A percentile compares a stretch with the other conserved stretches of the same genome.
These are phyloP conservation scores for Quercus agrifolia DNA, from an alignment of 306 rosid genomes.

Conservation along the genomic window DNA sequence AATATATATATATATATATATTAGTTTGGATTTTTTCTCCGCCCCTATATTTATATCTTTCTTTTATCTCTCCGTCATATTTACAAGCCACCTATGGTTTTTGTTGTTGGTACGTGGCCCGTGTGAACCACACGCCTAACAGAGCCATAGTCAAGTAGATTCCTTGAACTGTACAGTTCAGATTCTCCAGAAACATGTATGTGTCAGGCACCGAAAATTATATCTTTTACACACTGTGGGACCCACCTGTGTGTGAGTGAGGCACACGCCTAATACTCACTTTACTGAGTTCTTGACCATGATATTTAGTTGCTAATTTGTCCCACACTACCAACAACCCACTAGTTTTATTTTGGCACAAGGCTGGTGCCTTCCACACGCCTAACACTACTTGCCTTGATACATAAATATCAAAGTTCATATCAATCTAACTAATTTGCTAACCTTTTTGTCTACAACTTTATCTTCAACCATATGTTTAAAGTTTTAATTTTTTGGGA, in stretches of 20 bases:
- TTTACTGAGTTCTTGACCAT: background rate
- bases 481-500: too few species aligned
- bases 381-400: background rate
- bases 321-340: background rate
- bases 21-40: too few species aligned
- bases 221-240: too few species aligned
- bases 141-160: background rate
- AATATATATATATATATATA: too few species aligned
- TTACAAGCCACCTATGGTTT: background rate
- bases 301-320: background rate
- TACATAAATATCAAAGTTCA: background rate
- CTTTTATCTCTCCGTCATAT: background rate
- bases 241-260: background rate
- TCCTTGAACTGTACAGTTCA: background rate
- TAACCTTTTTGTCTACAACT: background rate
- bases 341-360: background rate
- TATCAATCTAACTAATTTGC: background rate
- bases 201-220: too few species aligned
- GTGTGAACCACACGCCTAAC: background rate
- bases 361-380: background rate
- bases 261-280: background rate
- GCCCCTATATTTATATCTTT: too few species aligned
- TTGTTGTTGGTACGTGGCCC: background rate
- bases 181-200: background rate
- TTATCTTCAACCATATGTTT: background rate